Conservation (phyloP, 1,284 basidiomycete species). For the Butyriboletus regius region DNA sequence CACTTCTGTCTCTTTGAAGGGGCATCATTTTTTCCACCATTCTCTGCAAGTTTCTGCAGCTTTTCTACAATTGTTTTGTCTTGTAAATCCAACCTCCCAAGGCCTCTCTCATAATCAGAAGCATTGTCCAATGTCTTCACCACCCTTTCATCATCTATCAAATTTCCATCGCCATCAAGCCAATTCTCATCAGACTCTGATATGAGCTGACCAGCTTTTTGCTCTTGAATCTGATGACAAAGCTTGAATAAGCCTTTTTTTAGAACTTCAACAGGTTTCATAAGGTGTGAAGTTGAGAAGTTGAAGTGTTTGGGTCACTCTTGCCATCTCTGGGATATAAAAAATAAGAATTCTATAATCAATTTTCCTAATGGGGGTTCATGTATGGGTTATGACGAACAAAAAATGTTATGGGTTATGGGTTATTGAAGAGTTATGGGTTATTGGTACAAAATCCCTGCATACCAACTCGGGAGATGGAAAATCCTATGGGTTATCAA, state of each 20-base stretch:
- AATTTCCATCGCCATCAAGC: background rate
- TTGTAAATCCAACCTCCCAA: background rate
- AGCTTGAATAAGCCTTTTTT: background rate
- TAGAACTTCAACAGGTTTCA: background rate
- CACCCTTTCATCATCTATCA: background rate
- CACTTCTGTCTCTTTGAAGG: no score
- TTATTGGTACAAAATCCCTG: constrained; percentile 3
- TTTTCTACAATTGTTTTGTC: background rate
- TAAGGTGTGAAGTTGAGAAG: no score
- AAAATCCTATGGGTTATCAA: background rate
- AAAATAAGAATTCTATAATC: background rate
- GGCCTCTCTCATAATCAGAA: background rate
- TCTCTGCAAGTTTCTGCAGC: no score
- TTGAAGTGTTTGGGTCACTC: background rate
- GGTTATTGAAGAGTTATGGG: constrained; percentile 6
- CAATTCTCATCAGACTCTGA: background rate
- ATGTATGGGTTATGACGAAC: background rate
- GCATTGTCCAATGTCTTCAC: background rate
- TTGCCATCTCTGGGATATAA: background rate
- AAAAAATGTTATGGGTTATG: constrained; percentile 3
- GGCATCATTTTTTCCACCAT: no score
- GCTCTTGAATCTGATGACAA: background rate
- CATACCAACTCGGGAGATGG: constrained; percentile 6
- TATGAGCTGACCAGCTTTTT: background rate
- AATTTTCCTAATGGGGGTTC: background rate